Conservation (phyloP, 2,329 filamentous ascomycete genomes). For the Aspergillus spinulosporus region DNA sequence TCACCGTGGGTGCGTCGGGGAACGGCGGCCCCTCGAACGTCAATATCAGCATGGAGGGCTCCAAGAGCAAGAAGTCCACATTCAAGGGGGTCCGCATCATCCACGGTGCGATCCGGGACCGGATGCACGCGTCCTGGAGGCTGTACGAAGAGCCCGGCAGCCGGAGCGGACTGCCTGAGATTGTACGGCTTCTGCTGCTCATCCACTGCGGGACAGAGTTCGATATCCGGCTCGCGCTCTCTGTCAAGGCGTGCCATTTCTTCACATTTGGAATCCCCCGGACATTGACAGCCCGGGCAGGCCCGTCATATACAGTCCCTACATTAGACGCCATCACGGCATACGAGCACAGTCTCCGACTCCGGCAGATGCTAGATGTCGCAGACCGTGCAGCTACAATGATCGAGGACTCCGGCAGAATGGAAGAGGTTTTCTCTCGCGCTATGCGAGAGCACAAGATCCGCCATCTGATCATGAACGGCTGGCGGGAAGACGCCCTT, state of each 20-base stretch:
- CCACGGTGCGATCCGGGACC: conserved; percentile 6
- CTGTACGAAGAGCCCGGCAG: conserved; percentile 11
- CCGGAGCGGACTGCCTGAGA: conserved; percentile 11
- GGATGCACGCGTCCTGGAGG: conserved; percentile 10
- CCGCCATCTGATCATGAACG: conserved; percentile 2
- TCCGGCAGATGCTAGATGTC: conserved; percentile 4
- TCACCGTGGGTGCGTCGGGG: conserved; percentile 3
- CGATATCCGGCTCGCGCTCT: not conserved
- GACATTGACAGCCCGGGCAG: not conserved
- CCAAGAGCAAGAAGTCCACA: conserved; percentile 2
- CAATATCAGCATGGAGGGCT: conserved; percentile 13
- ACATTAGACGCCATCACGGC: not conserved
- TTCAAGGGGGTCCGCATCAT: conserved; percentile 11
- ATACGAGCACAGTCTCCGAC: not conserved
- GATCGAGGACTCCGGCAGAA: not conserved
- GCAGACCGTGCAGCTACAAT: conserved; percentile 7
- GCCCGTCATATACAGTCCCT: conserved; percentile 1
- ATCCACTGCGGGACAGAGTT: conserved; percentile 6
- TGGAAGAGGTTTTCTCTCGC: not conserved
- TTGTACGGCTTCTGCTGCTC: conserved; percentile 7
- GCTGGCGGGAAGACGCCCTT: not conserved
- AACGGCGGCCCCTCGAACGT: conserved; percentile 8
- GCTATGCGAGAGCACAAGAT: conserved; percentile 5
- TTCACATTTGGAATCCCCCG: conserved; percentile 9
- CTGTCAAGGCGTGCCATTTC: conserved; percentile 8